A percentile compares a stretch with the other conserved stretches of the same genome.
Evolutionary conservation across 225 moss, liverwort and hornwort species (phyloP).

Genomic region (Neckera pumila): DNA sequence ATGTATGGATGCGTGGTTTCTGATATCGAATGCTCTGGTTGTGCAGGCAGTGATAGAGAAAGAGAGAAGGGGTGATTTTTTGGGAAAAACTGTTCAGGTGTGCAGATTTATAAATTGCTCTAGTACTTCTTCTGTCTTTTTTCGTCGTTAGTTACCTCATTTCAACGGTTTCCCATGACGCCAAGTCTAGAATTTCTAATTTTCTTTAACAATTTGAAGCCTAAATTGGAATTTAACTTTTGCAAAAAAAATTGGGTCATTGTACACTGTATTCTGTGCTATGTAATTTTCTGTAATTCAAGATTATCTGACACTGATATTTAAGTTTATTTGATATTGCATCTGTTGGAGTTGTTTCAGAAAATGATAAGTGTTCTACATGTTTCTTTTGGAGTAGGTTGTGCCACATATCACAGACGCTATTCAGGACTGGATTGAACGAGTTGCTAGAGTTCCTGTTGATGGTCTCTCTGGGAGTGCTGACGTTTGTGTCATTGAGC

Average conservation of each 20-base stretch:
- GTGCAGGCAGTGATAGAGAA: conserved; percentile 79
- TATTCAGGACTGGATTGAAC: conserved; percentile 88
- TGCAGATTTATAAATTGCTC: not conserved
- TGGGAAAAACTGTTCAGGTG: conserved; percentile 94
- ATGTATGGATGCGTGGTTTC: not conserved
- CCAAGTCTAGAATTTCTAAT: not conserved
- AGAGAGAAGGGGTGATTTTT: conserved; percentile 77
- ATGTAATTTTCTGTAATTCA: not conserved
- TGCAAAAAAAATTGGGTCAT: not conserved
- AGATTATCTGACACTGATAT: not conserved
- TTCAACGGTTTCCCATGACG: not conserved
- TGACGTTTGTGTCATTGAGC: conserved; percentile 93
- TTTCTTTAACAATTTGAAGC: not conserved
- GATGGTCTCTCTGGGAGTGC: conserved; percentile 70
- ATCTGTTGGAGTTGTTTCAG: not conserved
- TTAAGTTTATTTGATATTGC: not conserved
- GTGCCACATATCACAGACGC: conserved; percentile 90
- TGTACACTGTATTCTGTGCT: not conserved
- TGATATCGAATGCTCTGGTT: not conserved
- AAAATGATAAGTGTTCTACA: not conserved
- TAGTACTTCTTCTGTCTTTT: not conserved
- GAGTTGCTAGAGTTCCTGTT: conserved; percentile 73
- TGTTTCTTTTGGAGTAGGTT: conserved; percentile 27
- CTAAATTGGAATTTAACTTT: not conserved
- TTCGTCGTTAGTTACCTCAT: not conserved